A percentile compares a stretch with the other conserved stretches of the same genome.
phyloP scores from a whole-genome alignment of 75 land plant species.

The Gnetum montanum region DNA sequence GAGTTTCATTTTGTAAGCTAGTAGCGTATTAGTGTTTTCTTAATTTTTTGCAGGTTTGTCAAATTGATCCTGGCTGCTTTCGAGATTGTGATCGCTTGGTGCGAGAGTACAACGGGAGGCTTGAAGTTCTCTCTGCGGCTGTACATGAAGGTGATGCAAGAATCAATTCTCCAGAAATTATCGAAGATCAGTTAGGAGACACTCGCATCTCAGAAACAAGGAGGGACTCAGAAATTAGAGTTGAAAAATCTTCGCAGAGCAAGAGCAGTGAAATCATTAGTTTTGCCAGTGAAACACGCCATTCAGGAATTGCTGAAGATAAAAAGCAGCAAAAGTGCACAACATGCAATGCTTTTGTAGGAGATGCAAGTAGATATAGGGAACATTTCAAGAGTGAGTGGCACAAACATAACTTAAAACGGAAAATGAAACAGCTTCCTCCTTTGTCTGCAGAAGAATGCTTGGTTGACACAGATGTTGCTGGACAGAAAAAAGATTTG shows the following conservation, averaged over 20 bases:
- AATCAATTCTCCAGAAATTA: slow-evolving; percentile 48
- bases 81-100: slow-evolving; percentile 78
- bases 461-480: slow-evolving; percentile 50
- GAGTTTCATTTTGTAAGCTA: neutral
- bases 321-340: slow-evolving; percentile 61
- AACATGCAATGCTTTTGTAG: slow-evolving; percentile 81
- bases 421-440: slow-evolving; percentile 79
- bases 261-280: neutral
- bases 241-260: neutral
- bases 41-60: slow-evolving; percentile 58
- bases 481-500: slow-evolving; percentile 48
- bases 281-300: neutral
- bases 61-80: slow-evolving; percentile 77
- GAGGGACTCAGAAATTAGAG: slow-evolving; percentile 4
- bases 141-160: slow-evolving; percentile 69
- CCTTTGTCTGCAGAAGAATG: slow-evolving; percentile 84
- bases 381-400: slow-evolving; percentile 96
- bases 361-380: slow-evolving; percentile 72
- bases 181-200: slow-evolving; percentile 20
- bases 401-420: slow-evolving; percentile 91
- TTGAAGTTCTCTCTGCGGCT: slow-evolving; percentile 76
- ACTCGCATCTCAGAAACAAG: neutral
- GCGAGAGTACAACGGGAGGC: slow-evolving; percentile 58
- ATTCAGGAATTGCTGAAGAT: slow-evolving; percentile 7
- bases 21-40: neutral